Evolutionary conservation across 495 filamentous ascomycete species (phyloP), one percentile per base, ranked within the genome.

Genomic region (Aspergillus bridgeri): DNA sequence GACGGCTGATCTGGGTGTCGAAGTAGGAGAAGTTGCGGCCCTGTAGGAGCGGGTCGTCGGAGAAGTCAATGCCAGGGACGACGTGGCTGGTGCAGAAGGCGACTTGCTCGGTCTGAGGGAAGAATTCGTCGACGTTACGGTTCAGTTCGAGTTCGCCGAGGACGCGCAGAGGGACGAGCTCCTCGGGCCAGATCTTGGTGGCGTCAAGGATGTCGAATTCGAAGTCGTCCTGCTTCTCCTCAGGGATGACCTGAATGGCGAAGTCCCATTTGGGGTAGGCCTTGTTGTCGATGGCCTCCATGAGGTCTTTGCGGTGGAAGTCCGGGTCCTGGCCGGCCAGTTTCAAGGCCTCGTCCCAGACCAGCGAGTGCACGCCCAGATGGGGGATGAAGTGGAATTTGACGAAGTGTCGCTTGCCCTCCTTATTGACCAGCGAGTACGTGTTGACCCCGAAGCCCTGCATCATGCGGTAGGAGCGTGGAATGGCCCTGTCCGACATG

Each of bases 141-240:
- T 96, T 93, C 23, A 96, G 83, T 53, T 91, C 84, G 7, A 96
- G 62, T 72, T 93, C 82, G 33, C 90, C 91, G 59, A 96, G 90
- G 65, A 89, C 88, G 3, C 86, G 79, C 44, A 93, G 79, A 0
- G 92, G 92, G 3, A 96, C 76, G 2, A 87, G 72, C 38, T 96
- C 89, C 62, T 95, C 89, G 0, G 91, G 92, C 90, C 90, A 96
- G 38, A 94, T 65, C 73, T 96, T 96, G 42, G 92, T 96, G n/a
- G 90, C 87, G 62, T 96, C 92, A 7, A 96, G 79, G 54, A 93
- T 88, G 64, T 96, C 92, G 49, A 96, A 96, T 5, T 96, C 90
- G 61, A 96, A 96, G 44, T 91, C 85, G 63, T 94, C 75, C 65
- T 88, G 78, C 45, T 88, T 78, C n/a, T 78, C 79, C 57, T 92